Conservation (phyloP, 805 yeast species). For the Candida incommunis region DNA sequence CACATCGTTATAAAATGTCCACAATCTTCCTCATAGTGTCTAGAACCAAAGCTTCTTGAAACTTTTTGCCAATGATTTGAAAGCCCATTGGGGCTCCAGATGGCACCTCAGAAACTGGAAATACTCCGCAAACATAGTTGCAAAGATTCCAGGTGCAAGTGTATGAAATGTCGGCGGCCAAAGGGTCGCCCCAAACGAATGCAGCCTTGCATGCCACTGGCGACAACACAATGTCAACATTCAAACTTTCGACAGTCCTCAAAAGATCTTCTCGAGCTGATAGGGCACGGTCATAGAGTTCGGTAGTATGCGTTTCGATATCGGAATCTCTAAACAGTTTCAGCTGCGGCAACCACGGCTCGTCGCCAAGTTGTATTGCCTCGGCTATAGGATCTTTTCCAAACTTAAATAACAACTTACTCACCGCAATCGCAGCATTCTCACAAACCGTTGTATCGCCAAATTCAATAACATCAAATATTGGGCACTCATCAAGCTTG, state of each 20-base stretch:
- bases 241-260: background rate
- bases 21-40: constrained; percentile 1
- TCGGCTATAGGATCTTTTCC: background rate
- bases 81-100: background rate
- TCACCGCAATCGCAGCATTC: background rate
- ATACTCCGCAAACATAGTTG: background rate
- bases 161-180: background rate
- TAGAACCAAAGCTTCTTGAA: background rate
- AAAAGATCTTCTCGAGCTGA: background rate
- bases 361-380: background rate
- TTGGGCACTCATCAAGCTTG: background rate
- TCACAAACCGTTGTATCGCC: background rate
- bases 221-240: background rate
- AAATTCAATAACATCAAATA: background rate
- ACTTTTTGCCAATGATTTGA: background rate
- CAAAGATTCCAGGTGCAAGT: constrained; percentile 1
- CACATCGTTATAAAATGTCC: background rate
- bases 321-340: background rate
- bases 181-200: background rate
- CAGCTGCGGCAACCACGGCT: background rate
- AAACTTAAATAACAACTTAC: background rate
- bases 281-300: background rate
- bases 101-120: background rate
- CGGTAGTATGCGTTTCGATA: background rate
- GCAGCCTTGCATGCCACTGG: background rate